phyloP scores from a whole-genome alignment of 2,329 filamentous ascomycete species.

The Thyridium curvatum region DNA sequence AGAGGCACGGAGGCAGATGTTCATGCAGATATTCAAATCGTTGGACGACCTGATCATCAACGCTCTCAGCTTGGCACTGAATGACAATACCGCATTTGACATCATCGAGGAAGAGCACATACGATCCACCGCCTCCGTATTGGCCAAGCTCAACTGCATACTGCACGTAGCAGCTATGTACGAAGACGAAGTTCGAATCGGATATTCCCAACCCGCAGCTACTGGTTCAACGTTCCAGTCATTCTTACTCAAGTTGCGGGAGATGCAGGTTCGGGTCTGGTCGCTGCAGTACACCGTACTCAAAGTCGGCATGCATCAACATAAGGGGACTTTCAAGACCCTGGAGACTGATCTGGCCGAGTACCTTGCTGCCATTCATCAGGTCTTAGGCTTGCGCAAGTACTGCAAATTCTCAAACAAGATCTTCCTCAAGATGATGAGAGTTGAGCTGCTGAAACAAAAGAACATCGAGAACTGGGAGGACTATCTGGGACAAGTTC shows the following conservation, averaged over 20 bases:
- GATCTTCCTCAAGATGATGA: slow-evolving; percentile 83
- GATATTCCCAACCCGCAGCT: slow-evolving; percentile 52
- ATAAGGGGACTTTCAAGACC: slow-evolving; percentile 55
- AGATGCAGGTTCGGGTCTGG: slow-evolving; percentile 86
- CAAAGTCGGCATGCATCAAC: slow-evolving; percentile 66
- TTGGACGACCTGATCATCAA: slow-evolving; percentile 71
- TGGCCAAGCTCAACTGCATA: slow-evolving; percentile 66
- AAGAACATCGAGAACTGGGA: slow-evolving; percentile 76
- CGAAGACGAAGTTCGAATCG: slow-evolving; percentile 80
- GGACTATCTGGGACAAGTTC: slow-evolving; percentile 76
- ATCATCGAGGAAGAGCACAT: slow-evolving; percentile 79
- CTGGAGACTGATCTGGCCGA: slow-evolving; percentile 70
- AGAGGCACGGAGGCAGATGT: slow-evolving; percentile 60
- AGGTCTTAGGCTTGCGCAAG: slow-evolving; percentile 74
- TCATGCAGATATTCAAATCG: slow-evolving; percentile 72
- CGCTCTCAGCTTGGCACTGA: slow-evolving; percentile 61
- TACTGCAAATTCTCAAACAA: slow-evolving; percentile 83
- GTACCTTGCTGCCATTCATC: slow-evolving; percentile 75
- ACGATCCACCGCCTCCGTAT: slow-evolving; percentile 61
- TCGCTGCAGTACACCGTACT: slow-evolving; percentile 78
- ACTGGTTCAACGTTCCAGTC: slow-evolving; percentile 48
- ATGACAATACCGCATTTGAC: slow-evolving; percentile 67
- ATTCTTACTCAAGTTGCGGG: slow-evolving; percentile 66
- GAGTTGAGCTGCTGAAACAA: slow-evolving; percentile 73
- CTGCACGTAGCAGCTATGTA: slow-evolving; percentile 75